Evolutionary conservation across 768 basidiomycete species (phyloP), one percentile per base, ranked within the genome.

Genomic region (Psilocybe cyanescens): DNA sequence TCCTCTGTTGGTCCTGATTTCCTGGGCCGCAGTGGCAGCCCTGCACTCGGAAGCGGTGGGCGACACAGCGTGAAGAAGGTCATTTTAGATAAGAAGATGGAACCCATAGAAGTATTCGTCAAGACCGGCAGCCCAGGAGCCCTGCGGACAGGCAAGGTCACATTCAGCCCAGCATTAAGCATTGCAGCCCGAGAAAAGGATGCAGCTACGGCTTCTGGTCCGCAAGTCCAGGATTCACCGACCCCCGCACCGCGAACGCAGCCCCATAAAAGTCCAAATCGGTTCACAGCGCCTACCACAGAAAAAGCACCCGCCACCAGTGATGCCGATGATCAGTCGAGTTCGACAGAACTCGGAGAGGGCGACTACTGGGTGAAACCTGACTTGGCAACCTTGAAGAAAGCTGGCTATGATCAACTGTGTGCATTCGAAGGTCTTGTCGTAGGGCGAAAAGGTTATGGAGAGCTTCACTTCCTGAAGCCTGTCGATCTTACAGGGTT

Each of bases 281-380:
- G 76, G 46, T 78, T 80, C 64, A 73, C 75, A 11, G 77, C 78
- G 0, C 75, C 73, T 63, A 62, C 69, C 59, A 65, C 78, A 61
- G 76, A 72, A 68, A 70, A 72, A 44, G 49, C 63, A 28, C 50
- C 51, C 11, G 60, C 67, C 19, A 59, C 65, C 12, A 68, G 67
- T 12, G 71, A 66, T 6, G 65, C 66, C 41, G 74, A 72, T 8
- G 68, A 72, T 47, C 59, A 70, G 14, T 58, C 68, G 33, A 60
- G 55, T 7, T 66, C 78, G 17, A 74, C 74, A 16, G 80, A 84
- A 54, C 81, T 86, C 14, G 84, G 88, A 62, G 87, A 95, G 63
- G 97, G 96, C 45, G 94, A 97, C 62, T 99, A 99, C 77, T 98
- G 88, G 84, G 86, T 91, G 59, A 88, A 88, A 64, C 97, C 97